Conservation (phyloP, 148 eudicot genomes). For the Nepenthes mirabilis region DNA sequence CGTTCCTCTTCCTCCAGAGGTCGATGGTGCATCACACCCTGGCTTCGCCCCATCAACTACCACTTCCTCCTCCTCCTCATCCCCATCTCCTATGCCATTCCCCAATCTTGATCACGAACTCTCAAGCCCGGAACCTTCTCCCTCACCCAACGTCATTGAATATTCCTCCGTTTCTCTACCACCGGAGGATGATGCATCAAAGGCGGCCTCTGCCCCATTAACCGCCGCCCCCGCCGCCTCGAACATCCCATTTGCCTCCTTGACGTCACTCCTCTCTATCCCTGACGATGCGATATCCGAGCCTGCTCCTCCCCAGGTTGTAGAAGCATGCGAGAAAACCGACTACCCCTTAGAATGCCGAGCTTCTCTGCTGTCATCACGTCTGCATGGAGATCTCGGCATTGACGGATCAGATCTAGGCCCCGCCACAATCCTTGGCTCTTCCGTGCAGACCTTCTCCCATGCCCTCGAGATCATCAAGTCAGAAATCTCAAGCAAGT, state of each 20-base stretch:
- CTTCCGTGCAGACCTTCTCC: conserved; percentile 3
- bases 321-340: conserved; percentile 7
- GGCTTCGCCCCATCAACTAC: too few species aligned
- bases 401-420: background rate
- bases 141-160: too few species aligned
- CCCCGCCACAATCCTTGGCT: background rate
- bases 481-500: background rate
- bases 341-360: conserved; percentile 7
- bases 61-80: too few species aligned
- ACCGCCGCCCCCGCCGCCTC: background rate
- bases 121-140: too few species aligned
- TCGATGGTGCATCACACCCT: too few species aligned
- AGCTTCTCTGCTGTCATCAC: background rate
- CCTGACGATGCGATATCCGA: background rate
- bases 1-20: too few species aligned
- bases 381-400: background rate
- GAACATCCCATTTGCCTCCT: background rate
- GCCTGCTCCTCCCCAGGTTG: conserved; percentile 3
- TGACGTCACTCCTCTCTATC: background rate
- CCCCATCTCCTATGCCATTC: too few species aligned
- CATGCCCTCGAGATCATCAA: conserved; percentile 5
- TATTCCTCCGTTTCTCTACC: background rate
- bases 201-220: background rate
- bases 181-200: background rate
- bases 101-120: too few species aligned